Evolutionary conservation across 176 grass and related monocot genomes (phyloP).

Genomic region (Aegilops tauschii): DNA sequence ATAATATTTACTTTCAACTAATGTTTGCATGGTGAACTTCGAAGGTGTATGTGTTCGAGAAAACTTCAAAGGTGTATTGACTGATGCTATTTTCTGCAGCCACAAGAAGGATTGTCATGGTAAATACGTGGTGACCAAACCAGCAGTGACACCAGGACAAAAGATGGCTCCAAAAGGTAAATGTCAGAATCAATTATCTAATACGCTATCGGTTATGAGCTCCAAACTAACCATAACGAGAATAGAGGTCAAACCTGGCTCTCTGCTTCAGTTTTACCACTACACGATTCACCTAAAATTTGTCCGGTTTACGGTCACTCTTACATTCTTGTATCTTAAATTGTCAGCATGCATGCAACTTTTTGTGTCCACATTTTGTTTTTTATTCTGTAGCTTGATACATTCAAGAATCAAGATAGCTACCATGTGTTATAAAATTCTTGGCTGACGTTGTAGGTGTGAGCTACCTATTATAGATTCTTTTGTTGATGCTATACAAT

Average conservation of each 20-base stretch:
- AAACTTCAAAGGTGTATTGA: conserved; percentile 9
- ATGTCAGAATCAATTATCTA: conserved; percentile 17
- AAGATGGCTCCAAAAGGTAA: conserved; percentile 46
- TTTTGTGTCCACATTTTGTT: not conserved
- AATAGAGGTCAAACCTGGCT: not conserved
- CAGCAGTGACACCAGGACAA: conserved; percentile 19
- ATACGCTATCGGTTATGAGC: conserved; percentile 6
- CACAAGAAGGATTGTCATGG: conserved; percentile 56
- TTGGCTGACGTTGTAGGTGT: not conserved
- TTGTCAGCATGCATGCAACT: not conserved
- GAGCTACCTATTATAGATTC: not conserved
- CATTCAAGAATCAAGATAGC: not conserved
- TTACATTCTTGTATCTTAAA: not conserved
- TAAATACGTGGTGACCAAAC: conserved; percentile 22
- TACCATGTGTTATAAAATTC: not conserved
- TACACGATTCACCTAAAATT: conserved; percentile 6
- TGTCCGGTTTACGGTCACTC: not conserved
- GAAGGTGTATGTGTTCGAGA: not conserved
- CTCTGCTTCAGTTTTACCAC: not conserved
- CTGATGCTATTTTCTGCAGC: conserved; percentile 51
- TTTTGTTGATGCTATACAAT: not conserved
- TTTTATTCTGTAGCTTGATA: not conserved
- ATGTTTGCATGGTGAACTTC: conserved; percentile 6
- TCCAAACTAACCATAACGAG: not conserved
- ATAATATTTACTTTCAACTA: conserved; percentile 14